A percentile compares a stretch with the other conserved stretches of the same genome.
Conservation (phyloP, 371 early-diverging fungal species). For the Apophysomyces elegans region DNA sequence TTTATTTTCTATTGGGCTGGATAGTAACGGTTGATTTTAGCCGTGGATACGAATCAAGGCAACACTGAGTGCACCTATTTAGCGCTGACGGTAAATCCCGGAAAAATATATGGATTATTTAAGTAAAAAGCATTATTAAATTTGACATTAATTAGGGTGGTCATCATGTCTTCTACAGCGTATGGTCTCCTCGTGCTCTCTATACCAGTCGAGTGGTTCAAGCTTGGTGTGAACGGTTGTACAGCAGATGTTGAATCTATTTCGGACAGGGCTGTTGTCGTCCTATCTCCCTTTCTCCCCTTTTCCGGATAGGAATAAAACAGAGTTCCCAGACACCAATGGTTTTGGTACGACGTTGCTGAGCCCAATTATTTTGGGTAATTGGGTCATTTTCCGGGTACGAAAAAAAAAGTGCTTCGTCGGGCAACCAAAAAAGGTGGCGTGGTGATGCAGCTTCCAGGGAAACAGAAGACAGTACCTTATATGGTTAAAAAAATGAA, state of each 20-base stretch:
- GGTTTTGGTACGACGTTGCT: slow-evolving; percentile 5
- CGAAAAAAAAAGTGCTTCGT: background rate
- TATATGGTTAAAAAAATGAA: too few relatives aligned
- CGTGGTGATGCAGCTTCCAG: slow-evolving; percentile 3
- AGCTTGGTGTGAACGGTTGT: slow-evolving; percentile 40
- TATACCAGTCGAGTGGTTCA: slow-evolving; percentile 36
- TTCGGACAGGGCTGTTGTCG: background rate
- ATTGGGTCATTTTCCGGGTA: background rate
- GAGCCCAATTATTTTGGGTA: slow-evolving; percentile 6
- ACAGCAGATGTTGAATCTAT: slow-evolving; percentile 12
- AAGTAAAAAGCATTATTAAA: background rate
- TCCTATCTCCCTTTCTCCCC: background rate
- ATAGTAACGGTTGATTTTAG: slow-evolving; percentile 7
- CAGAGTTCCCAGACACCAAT: background rate
- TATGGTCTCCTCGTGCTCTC: slow-evolving; percentile 47
- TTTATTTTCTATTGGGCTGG: background rate
- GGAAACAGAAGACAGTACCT: background rate
- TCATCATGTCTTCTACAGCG: slow-evolving; percentile 38
- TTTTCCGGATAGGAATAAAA: background rate
- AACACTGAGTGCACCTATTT: slow-evolving; percentile 21
- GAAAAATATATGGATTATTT: background rate
- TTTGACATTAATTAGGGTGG: slow-evolving; percentile 22
- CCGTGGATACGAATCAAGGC: slow-evolving; percentile 11
- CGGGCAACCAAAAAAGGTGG: background rate
- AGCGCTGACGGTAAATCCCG: slow-evolving; percentile 21